Percentiles rank a stretch among this genome's conserved stretches.
These are phyloP conservation scores for Blastocystis sp. DNA, from an alignment of 352 stramenopile genomes.

Conservation along the genomic window DNA sequence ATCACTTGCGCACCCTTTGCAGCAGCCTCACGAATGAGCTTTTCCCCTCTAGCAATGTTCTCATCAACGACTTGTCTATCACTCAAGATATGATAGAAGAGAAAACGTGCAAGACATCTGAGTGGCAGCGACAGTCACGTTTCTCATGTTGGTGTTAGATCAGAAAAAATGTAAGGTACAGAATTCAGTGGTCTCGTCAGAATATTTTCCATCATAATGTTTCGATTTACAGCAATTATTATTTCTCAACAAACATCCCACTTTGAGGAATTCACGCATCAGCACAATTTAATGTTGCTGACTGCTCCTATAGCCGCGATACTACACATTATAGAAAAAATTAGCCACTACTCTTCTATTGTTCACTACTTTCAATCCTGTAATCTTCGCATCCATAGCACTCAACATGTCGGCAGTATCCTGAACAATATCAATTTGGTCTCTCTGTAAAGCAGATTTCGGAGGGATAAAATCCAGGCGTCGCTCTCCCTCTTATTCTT, in stretches of 20 bases:
- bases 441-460: constrained; percentile 84
- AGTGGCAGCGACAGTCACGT: constrained; percentile 76
- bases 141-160: constrained; percentile 41
- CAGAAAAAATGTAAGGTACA: neutral
- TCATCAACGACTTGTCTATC: constrained; percentile 67
- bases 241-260: too few species aligned
- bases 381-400: constrained; percentile 81
- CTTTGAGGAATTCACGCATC: too few species aligned
- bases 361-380: neutral
- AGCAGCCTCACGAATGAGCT: constrained; percentile 78
- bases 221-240: too few species aligned
- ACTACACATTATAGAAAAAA: neutral
- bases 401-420: constrained; percentile 96
- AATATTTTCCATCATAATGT: neutral
- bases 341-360: neutral
- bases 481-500: constrained; percentile 98
- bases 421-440: constrained; percentile 91
- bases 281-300: constrained; percentile 18
- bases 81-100: neutral
- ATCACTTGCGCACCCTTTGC: constrained; percentile 79
- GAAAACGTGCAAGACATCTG: constrained; percentile 73
- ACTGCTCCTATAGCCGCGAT: neutral
- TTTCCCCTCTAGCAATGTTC: constrained; percentile 83
- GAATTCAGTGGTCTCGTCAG: neutral
- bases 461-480: constrained; percentile 99